These are phyloP conservation scores for Fusarium armeniacum DNA, from an alignment of 2,329 filamentous ascomycete genomes.

Conservation along the genomic window DNA sequence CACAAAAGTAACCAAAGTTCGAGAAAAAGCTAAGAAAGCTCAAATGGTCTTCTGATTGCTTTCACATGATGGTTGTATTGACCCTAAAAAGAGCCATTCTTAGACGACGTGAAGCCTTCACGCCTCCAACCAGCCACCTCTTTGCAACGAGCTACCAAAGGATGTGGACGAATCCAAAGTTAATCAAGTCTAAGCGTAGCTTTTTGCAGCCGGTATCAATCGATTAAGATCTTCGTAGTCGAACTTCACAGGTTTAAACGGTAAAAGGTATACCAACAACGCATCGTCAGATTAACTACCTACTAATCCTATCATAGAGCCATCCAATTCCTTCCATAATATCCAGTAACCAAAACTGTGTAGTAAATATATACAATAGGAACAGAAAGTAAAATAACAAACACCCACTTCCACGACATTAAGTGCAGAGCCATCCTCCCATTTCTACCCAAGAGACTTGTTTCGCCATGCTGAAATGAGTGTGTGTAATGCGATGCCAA, in stretches of 20 bases:
- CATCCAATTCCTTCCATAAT: constrained; percentile 5
- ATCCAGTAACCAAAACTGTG: neutral
- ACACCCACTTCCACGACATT: constrained; percentile 31
- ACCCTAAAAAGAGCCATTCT: neutral
- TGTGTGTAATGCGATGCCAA: constrained; percentile 26
- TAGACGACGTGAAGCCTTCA: constrained; percentile 1
- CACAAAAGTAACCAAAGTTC: neutral
- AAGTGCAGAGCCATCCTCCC: constrained; percentile 19
- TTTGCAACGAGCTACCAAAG: neutral
- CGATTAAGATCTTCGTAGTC: neutral
- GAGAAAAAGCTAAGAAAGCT: neutral
- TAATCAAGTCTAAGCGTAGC: constrained; percentile 6
- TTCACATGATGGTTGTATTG: neutral
- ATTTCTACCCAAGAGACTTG: constrained; percentile 17
- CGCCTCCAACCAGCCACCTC: constrained; percentile 11
- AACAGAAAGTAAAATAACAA: constrained; percentile 25
- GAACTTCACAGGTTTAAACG: neutral
- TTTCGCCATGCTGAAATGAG: constrained; percentile 32
- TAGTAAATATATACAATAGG: constrained; percentile 39
- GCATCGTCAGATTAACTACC: constrained; percentile 41
- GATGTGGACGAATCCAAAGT: constrained; percentile 2
- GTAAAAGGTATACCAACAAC: constrained; percentile 12
- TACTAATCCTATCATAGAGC: constrained; percentile 29
- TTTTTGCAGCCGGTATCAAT: neutral
- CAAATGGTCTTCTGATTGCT: constrained; percentile 1